phyloP scores from a whole-genome alignment of 2,329 filamentous ascomycete species.

The Arthrobotrys pseudoclavata region DNA sequence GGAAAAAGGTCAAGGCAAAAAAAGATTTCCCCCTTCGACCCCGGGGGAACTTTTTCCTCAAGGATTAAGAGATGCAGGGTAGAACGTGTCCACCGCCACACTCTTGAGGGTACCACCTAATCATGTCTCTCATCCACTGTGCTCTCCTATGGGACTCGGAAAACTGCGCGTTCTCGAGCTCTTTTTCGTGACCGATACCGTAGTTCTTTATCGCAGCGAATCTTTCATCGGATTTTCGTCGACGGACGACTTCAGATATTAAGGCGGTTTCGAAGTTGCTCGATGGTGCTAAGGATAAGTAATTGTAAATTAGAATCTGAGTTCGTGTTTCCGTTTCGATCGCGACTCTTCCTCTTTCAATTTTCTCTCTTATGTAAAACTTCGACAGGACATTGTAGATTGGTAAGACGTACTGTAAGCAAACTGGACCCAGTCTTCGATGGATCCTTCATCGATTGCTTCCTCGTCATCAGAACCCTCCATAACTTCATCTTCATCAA shows the following conservation, averaged over 20 bases:
- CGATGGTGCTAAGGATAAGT: constrained; percentile 40
- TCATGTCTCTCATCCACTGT: constrained; percentile 57
- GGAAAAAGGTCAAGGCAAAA: constrained; percentile 4
- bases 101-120: constrained; percentile 53
- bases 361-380: constrained; percentile 10
- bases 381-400: constrained; percentile 15
- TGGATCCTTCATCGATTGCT: constrained; percentile 34
- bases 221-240: constrained; percentile 55
- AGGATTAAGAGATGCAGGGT: constrained; percentile 40
- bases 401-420: constrained; percentile 55
- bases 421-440: constrained; percentile 58
- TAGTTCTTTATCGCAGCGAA: constrained; percentile 48
- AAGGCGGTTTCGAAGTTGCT: constrained; percentile 53
- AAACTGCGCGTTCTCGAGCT: constrained; percentile 56
- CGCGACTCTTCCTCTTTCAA: constrained; percentile 1
- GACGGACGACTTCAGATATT: constrained; percentile 58
- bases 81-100: constrained; percentile 58
- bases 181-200: constrained; percentile 40
- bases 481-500: constrained; percentile 35
- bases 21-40: constrained; percentile 24
- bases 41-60: constrained; percentile 4
- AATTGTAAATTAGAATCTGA: constrained; percentile 17
- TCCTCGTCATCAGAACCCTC: constrained; percentile 36
- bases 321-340: constrained; percentile 26
- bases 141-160: constrained; percentile 48